phyloP scores from a whole-genome alignment of 176 grass and related monocot genomes.

The Tillandsia fasciculata region DNA sequence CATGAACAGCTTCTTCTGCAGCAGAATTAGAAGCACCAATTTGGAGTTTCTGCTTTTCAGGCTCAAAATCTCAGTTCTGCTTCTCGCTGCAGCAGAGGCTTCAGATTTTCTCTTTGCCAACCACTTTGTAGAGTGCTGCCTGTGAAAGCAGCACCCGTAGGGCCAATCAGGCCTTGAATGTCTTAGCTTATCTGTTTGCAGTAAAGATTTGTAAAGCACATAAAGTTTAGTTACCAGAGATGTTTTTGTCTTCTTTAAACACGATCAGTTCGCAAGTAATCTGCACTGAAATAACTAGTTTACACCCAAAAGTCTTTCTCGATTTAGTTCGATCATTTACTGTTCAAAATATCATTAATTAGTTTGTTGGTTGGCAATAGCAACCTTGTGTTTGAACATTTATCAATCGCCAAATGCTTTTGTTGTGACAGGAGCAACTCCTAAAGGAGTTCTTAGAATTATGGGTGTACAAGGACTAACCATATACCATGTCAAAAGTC shows the following conservation, averaged over 20 bases:
- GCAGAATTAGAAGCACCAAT: too few relatives aligned
- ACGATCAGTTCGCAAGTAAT: too few relatives aligned
- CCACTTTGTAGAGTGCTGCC: too few relatives aligned
- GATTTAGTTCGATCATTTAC: background rate
- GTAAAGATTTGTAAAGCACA: background rate
- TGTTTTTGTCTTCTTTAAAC: background rate
- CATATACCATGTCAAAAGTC: conserved; percentile 99
- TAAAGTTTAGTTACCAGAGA: background rate
- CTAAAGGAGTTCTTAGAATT: conserved; percentile 85
- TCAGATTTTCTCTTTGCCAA: too few relatives aligned
- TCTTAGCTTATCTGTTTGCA: background rate
- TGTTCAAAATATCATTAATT: background rate
- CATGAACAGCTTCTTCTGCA: too few relatives aligned
- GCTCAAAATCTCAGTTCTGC: too few relatives aligned
- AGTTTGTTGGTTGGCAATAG: background rate
- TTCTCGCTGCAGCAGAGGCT: too few relatives aligned
- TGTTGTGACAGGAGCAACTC: conserved; percentile 64
- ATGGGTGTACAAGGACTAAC: conserved; percentile 82
- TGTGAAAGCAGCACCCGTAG: background rate
- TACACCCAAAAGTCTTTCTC: too few relatives aligned
- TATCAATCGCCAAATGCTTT: conserved; percentile 20
- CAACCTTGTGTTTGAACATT: background rate
- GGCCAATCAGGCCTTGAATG: background rate
- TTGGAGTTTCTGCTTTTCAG: too few relatives aligned
- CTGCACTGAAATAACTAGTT: too few relatives aligned